Base-by-base conservation (phyloP, 805 yeast species). In the Candida nanaspora region DNA sequence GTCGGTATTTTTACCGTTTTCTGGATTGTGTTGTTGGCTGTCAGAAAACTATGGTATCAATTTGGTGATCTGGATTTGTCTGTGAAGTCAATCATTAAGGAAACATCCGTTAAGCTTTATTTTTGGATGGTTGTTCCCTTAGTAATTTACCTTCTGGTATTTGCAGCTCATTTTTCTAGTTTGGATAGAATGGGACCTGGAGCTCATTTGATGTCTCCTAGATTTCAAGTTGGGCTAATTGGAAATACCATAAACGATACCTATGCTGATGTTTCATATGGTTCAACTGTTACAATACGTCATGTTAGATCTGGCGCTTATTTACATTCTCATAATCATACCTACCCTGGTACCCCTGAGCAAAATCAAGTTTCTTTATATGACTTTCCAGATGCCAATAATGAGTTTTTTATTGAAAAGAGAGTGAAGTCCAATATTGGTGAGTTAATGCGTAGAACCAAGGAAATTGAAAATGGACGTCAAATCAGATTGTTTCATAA, bases 231-330 rank as follows among this genome's bases (percentile, higher is more conserved):
- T 33, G 63, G 80, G 6, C 66, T 85, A 33, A 58, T 61, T 28
- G 73, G 68, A 38, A 62, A 72, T 15, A 62, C 61, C 16, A 44
- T 61, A 5, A 42, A 62, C 13, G 46, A 53, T 29, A 61, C 72
- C 31, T 82, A 87, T 18, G 78, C 79, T n/a, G 78, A 77, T 33
- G 78, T 89, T 1, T 73, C 79, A 9, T 80, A 66, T 57, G 96
- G 96, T 10, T 76, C 89, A 35, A 68, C 76, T 0, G 70, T 91
- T 20, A 74, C 85, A 16, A 47, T 91, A 26, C 80, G 91, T 47
- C 96, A 91, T 58, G 55, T 63, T 22, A 70, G 75, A 41, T 77
- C 86, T 1, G 95, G 93, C 18, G 81, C 81, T 1, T 91, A 86
- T 57, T 64, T 91, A 46, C 95, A 87, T 59, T 84, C 96, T 2